Evolutionary conservation across 2,329 filamentous ascomycete genomes (phyloP), one percentile per base, ranked within the genome.

Genomic region (Scytalidium lignicola): DNA sequence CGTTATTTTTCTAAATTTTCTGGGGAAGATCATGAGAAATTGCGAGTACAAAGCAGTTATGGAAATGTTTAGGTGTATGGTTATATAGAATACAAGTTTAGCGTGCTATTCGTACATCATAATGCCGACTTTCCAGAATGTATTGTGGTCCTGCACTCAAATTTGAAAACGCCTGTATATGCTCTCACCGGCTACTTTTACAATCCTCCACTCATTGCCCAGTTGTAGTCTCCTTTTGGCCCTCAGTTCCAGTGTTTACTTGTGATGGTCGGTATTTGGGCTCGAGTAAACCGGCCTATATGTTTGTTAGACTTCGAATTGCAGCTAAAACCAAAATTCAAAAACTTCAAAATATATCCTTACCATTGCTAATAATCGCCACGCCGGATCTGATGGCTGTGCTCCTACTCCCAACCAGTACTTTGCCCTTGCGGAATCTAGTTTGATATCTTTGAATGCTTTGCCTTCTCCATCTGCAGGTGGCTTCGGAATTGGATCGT

Each of bases 401-500:
- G 93, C 93, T 1, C 93, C 93, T 3, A 97, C 92, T 66, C 93
- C 93, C 29, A 99, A 78, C 93, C 93, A 99, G 74, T 99, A 99
- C 68, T 86, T 85, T 50, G 92, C 88, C 52, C 93, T 78, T 57
- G 81, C 74, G 7, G 80, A 74, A 68, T 99, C 93, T 13, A 99
- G 78, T 62, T 89, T 85, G 65, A 99, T 88, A 58, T 97, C 91
- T 71, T 99, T 99, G 74, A 87, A 89, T 49, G 88, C 79, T 50
- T 83, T 81, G 17, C 82, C 81, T n/a, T 78, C 77, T 57, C 64
- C 67, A 61, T 72, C 88, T 61, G 80, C 78, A 1, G 79, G 75
- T 21, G 73, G 67, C 63, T 80, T 83, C 21, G 84, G 84, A 17
- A 84, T 72, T 1, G 84, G 83, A 62, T 88, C 82, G 71, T 88